Evolutionary conservation across 768 basidiomycete species (phyloP), one percentile per base, ranked within the genome.

Genomic region (Suillus subalutaceus): DNA sequence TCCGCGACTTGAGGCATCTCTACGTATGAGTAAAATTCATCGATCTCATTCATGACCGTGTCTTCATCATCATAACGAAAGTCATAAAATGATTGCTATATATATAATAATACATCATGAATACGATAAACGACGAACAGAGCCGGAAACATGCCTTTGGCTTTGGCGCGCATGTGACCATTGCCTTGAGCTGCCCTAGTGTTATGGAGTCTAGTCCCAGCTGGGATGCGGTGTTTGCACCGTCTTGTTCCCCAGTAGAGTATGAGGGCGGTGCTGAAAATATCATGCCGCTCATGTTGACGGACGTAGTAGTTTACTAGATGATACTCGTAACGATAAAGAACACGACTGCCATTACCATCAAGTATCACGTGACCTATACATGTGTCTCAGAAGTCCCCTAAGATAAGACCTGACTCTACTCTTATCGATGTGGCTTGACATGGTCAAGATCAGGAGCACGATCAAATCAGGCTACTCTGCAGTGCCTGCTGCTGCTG

Each of bases 11-110:
- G 93, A 0, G 92, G 87, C 87, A 95, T 93, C 81, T 98, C 97
- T 67, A 94, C 89, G 78, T 97, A 99, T 26, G 94, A 94, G 78
- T 97, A 99, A 80, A 99, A 98, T 78, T 99, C 97, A 66, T 98
- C 93, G 46, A 99, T 90, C 76, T 99, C 97, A 72, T 92, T 91
- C 85, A 97, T 90, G 23, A 98, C 89, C 6, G 93, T 96, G 78
- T 97, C 94, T 73, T 97, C 96, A 76, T 99, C 96, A 70, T 97
- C 93, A 75, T 98, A 98, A 67, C 91, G 88, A 79, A 92, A 97
- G 81, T 96, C 94, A 77, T 92, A 97, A 71, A 86, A 87, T 10
- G 88, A 89, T 88, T 92, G 91, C 93, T 94, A 79, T 72, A 72
- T 69, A 72, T 65, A 67, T 18, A 8, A 20, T 65, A 10, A 62